Evolutionary conservation across 2,329 filamentous ascomycete genomes (phyloP), one percentile per base, ranked within the genome.

Genomic region (Emergomyces orientalis): DNA sequence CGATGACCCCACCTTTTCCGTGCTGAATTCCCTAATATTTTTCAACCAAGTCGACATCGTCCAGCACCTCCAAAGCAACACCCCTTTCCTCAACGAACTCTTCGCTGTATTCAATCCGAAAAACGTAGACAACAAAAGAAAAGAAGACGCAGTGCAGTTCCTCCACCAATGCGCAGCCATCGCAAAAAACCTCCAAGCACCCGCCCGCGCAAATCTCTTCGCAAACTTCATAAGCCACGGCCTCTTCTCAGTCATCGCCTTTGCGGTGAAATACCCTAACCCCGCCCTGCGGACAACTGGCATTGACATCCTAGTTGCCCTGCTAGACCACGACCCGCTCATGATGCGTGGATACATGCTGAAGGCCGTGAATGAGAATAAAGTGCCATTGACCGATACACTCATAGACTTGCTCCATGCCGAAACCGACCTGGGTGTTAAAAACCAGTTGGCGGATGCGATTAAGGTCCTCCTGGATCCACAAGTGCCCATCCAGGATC

Each of bases 21-120:
- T 97, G 32, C 86, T 99, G 67, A 99, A 97, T 77, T 96, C 91
- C 59, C 84, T 97, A 69, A 99, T 99, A 68, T 99, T 97, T 79
- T 99, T 96, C 82, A 94, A 97, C 78, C 94, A 99, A 78, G 92
- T 97, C 69, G 94, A 97, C 72, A 97, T 99, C 72, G 88, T 99
- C 59, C 90, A 93, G 71, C 90, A 97, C 76, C 82, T 99, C n/a
- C 92, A 97, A 75, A 82, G 82, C 32, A 96, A 96, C 70, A 80
- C 80, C 0, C 77, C 78, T 1, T 97, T 96, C 71, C 79, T 97
- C 34, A 87, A 86, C 67, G 90, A 97, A 65, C 82, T 97, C 3
- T 99, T 97, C 73, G 83, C 84, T 61, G 91, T 97, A 65, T 97
- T 97, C 71, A 84, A 82, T 25, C 79, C 85, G 0, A 80, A 86